Percentiles rank a stretch among this genome's conserved stretches.
phyloP scores from a whole-genome alignment of 192 early-diverging fungal genomes.

The Umbelopsis isabellina region DNA sequence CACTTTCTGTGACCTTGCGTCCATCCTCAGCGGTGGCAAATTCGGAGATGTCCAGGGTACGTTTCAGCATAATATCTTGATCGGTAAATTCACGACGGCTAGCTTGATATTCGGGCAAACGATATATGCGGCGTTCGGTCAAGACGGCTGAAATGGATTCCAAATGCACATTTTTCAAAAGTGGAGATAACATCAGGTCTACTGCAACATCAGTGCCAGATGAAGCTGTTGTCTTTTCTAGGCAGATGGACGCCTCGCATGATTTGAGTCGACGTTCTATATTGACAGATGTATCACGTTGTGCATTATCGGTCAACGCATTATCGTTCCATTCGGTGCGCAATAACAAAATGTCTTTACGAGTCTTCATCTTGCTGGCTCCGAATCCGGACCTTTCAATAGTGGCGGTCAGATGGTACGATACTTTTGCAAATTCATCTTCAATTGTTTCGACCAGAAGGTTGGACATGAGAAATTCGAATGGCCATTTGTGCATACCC shows the following conservation, averaged over 20 bases:
- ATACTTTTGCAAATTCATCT: constrained; percentile 37
- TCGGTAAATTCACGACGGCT: constrained; percentile 18
- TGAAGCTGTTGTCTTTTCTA: constrained; percentile 31
- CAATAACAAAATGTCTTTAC: constrained; percentile 33
- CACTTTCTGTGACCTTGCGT: background rate
- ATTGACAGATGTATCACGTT: constrained; percentile 30
- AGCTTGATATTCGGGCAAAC: constrained; percentile 34
- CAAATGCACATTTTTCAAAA: constrained; percentile 29
- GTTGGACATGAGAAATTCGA: constrained; percentile 37
- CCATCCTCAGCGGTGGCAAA: background rate
- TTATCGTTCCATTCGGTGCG: constrained; percentile 30
- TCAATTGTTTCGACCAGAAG: constrained; percentile 34
- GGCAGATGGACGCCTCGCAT: constrained; percentile 25
- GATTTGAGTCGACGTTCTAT: constrained; percentile 26
- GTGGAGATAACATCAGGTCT: constrained; percentile 19
- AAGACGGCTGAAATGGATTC: constrained; percentile 33
- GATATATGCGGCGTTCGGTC: constrained; percentile 30
- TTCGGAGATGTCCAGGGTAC: background rate
- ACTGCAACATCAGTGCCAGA: constrained; percentile 36
- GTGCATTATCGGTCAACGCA: constrained; percentile 25
- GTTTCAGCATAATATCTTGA: background rate
- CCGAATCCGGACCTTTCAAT: constrained; percentile 23
- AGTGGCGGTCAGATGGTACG: constrained; percentile 30
- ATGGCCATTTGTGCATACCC: constrained; percentile 35
- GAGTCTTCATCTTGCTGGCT: constrained; percentile 14